These are phyloP conservation scores for Fusarium sp. DNA, from an alignment of 2,329 filamentous ascomycete species.

Conservation along the genomic window DNA sequence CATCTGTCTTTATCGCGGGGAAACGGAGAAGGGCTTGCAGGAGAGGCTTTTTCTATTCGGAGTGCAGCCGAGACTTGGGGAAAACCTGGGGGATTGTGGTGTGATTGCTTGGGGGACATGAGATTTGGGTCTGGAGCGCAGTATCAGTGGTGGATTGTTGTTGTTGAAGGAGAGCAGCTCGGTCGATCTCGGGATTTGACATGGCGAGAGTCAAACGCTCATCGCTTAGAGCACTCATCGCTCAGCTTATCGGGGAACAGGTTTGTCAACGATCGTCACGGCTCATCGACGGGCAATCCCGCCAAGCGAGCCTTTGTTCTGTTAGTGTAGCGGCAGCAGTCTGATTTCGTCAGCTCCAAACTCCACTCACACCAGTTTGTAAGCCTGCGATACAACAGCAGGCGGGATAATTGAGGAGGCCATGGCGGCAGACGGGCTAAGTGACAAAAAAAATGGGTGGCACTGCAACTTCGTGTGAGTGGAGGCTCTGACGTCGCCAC, in stretches of 20 bases:
- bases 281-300: background rate
- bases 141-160: background rate
- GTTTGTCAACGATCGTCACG: background rate
- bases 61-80: slow-evolving; percentile 26
- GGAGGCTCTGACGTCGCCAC: slow-evolving; percentile 41
- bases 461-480: slow-evolving; percentile 28
- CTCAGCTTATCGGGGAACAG: background rate
- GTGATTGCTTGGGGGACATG: background rate
- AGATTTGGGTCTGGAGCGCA: background rate
- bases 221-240: background rate
- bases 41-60: slow-evolving; percentile 10
- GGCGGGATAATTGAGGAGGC: slow-evolving; percentile 14
- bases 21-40: slow-evolving; percentile 28
- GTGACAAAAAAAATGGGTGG: background rate
- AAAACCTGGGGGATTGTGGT: slow-evolving; percentile 21
- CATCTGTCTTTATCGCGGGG: slow-evolving; percentile 23
- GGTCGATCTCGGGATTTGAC: slow-evolving; percentile 25
- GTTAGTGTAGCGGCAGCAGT: background rate
- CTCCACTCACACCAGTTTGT: slow-evolving; percentile 41
- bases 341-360: slow-evolving; percentile 21
- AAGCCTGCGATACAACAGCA: slow-evolving; percentile 18
- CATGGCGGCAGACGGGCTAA: background rate
- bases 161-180: background rate
- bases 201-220: background rate
- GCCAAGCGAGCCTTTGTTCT: background rate